A percentile compares a stretch with the other conserved stretches of the same genome.
Evolutionary conservation across 495 filamentous ascomycete species (phyloP).

Genomic region (Hyaloscypha variabilis): DNA sequence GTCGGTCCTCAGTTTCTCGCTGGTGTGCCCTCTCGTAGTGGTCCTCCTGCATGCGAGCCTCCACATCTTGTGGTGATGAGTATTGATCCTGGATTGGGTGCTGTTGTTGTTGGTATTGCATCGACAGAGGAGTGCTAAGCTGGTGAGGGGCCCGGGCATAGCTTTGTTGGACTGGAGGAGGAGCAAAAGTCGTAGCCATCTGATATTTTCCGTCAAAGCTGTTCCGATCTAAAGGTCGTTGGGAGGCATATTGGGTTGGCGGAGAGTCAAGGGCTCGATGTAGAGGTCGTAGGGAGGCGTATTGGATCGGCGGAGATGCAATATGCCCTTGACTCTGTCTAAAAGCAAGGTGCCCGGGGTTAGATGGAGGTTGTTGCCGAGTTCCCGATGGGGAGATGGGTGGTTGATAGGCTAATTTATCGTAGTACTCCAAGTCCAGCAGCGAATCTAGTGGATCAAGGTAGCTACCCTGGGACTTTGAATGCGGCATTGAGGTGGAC

Average conservation of each 20-base stretch:
- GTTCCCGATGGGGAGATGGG: conserved; percentile 47
- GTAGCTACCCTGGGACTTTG: conserved; percentile 31
- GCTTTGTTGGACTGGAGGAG: conserved; percentile 23
- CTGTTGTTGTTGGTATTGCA: too few relatives aligned
- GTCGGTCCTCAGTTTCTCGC: too few relatives aligned
- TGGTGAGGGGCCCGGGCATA: conserved; percentile 39
- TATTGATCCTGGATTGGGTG: too few relatives aligned
- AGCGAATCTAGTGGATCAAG: conserved; percentile 43
- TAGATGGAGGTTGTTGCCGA: conserved; percentile 18
- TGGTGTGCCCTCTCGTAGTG: too few relatives aligned
- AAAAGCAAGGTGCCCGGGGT: conserved; percentile 28
- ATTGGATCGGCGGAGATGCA: conserved; percentile 31
- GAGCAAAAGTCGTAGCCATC: conserved; percentile 18
- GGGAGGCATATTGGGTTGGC: too few relatives aligned
- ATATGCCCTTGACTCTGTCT: conserved; percentile 16
- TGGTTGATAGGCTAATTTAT: conserved; percentile 45
- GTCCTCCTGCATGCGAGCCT: too few relatives aligned
- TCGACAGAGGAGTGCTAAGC: conserved; percentile 14
- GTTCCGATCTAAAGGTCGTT: too few relatives aligned
- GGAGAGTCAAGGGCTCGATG: conserved; percentile 27
- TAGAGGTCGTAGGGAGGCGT: conserved; percentile 23
- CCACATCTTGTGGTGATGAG: too few relatives aligned
- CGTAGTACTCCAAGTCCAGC: conserved; percentile 51
- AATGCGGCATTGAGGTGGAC: conserved; percentile 31
- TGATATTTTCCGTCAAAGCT: conserved; percentile 33